Conservation (phyloP, 139 green algal species). For the Auxenochlorella pyrenoidosa region DNA sequence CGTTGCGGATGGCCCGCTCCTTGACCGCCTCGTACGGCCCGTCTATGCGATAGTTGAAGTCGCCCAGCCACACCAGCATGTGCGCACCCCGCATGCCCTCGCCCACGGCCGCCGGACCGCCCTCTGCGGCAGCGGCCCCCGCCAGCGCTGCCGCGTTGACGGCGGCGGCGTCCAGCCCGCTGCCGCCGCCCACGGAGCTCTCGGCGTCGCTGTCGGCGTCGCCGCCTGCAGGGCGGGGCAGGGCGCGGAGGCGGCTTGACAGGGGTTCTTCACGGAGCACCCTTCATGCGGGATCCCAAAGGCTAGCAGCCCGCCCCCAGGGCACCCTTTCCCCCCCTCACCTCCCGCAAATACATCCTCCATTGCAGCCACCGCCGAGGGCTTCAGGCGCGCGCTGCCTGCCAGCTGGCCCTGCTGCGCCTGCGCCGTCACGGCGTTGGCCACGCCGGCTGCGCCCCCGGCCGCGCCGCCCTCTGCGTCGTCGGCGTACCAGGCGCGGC, state of each 20-base stretch:
- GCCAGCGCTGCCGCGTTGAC: not conserved
- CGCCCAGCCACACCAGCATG: slow-evolving; percentile 87
- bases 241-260: not conserved
- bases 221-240: not conserved
- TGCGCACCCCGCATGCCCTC: slow-evolving; percentile 65
- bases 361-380: not conserved
- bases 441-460: not conserved
- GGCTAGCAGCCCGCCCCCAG: not conserved
- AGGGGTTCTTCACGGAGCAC: not conserved
- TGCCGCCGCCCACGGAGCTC: not conserved
- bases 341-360: not conserved
- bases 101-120: not conserved
- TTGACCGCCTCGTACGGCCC: slow-evolving; percentile 58
- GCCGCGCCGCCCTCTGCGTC: not conserved
- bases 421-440: not conserved
- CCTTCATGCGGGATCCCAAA: too few species aligned
- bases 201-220: slow-evolving; percentile 19
- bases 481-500: slow-evolving; percentile 16
- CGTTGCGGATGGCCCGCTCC: slow-evolving; percentile 14
- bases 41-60: slow-evolving; percentile 94
- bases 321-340: not conserved
- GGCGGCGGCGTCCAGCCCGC: too few species aligned
- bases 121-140: not conserved
- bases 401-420: not conserved
- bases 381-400: not conserved